Evolutionary conservation across 1,284 basidiomycete species (phyloP).

Genomic region (Ganoderma boninense): DNA sequence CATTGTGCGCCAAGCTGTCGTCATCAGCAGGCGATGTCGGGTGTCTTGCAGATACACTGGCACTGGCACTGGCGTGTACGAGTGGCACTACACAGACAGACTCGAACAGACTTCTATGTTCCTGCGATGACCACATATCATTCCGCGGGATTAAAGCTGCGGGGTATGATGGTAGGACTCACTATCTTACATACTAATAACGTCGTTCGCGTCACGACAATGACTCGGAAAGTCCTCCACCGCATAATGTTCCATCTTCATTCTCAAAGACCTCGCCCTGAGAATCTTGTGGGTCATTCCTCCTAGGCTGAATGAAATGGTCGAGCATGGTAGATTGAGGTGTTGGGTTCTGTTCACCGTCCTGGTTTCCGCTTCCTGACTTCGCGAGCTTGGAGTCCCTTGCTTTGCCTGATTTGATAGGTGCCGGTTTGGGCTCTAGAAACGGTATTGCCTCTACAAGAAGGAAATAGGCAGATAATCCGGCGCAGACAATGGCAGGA

Average conservation of each 20-base stretch:
- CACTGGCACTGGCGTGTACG: background rate
- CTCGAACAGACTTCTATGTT: background rate
- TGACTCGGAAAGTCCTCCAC: constrained; percentile 21
- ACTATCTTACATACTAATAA: background rate
- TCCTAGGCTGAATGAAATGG: constrained; percentile 32
- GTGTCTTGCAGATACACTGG: background rate
- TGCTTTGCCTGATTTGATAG: constrained; percentile 39
- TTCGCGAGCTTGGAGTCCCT: constrained; percentile 48
- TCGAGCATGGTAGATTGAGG: constrained; percentile 51
- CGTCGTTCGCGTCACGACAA: constrained; percentile 4
- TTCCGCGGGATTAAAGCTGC: background rate
- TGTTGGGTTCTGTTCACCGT: constrained; percentile 21
- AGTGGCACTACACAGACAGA: background rate
- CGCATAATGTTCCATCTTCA: constrained; percentile 43
- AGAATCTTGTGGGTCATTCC: constrained; percentile 17
- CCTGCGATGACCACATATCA: background rate
- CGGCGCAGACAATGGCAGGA: too few species aligned
- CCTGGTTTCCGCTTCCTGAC: constrained; percentile 13
- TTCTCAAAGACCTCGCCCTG: constrained; percentile 36
- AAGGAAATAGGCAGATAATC: background rate
- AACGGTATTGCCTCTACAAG: constrained; percentile 63
- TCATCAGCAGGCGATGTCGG: background rate
- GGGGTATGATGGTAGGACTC: background rate
- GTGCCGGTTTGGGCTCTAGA: constrained; percentile 46
- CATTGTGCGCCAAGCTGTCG: background rate